phyloP scores from a whole-genome alignment of 2,329 filamentous ascomycete genomes.

The Colletotrichum sp. region DNA sequence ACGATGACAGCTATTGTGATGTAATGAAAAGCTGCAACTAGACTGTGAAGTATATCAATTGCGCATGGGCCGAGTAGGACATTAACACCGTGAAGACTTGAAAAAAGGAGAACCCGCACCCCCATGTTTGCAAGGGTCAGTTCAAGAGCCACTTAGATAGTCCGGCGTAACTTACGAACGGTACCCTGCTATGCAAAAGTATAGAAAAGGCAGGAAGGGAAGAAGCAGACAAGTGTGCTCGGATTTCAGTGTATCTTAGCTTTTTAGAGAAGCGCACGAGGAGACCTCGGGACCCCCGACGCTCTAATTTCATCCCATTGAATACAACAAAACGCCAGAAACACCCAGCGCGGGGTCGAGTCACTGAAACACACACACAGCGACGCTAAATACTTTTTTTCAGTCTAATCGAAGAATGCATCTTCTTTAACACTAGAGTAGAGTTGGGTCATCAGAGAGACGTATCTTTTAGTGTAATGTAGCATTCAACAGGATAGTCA shows the following conservation, averaged over 20 bases:
- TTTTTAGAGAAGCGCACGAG: not conserved
- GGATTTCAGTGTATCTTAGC: not conserved
- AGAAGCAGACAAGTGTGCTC: not conserved
- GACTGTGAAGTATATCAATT: not conserved
- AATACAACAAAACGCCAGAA: not conserved
- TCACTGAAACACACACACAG: not conserved
- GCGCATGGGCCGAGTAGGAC: not conserved
- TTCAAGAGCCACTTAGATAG: rapidly evolving
- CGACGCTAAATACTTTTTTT: not conserved
- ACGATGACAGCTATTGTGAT: not conserved
- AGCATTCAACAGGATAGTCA: not conserved
- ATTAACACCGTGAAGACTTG: not conserved
- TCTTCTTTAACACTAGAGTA: rapidly evolving
- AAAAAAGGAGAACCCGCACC: not conserved
- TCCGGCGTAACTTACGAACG: not conserved
- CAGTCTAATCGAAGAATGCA: not conserved
- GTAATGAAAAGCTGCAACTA: not conserved
- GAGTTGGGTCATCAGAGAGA: not conserved
- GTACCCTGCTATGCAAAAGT: not conserved
- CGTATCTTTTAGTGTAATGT: not conserved
- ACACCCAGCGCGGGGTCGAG: not conserved
- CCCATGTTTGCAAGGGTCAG: not conserved
- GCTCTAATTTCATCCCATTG: not conserved
- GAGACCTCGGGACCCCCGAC: not conserved
- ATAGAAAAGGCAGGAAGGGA: not conserved